These are phyloP conservation scores for Chrysanthemum makinoi DNA, from an alignment of 129 eudicot species.

Conservation along the genomic window DNA sequence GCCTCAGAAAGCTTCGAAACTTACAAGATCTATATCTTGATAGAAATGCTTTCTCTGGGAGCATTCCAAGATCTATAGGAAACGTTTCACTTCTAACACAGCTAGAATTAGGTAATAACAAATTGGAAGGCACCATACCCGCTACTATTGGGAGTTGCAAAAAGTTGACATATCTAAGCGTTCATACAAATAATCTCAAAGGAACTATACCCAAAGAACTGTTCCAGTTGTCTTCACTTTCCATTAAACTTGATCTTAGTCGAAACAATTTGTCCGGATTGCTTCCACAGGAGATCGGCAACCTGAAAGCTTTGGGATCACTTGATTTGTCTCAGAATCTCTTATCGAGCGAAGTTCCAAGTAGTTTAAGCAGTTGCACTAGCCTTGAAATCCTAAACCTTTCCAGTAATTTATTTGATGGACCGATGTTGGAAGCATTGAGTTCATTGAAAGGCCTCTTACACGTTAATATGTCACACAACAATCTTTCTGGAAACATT, in stretches of 20 bases:
- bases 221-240: constrained; percentile 19
- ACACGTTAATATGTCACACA: constrained; percentile 20
- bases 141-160: constrained; percentile 20
- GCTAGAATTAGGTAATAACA: constrained; percentile 1
- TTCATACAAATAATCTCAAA: constrained; percentile 8
- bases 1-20: constrained; percentile 12
- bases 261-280: constrained; percentile 19
- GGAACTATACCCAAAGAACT: constrained; percentile 24
- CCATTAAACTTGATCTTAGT: constrained; percentile 19
- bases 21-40: background rate
- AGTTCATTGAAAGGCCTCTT: constrained; percentile 15
- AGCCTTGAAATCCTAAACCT: constrained; percentile 11
- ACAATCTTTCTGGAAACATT: constrained; percentile 25
- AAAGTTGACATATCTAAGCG: background rate
- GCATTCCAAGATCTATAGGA: constrained; percentile 22
- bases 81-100: constrained; percentile 8
- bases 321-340: constrained; percentile 22
- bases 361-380: constrained; percentile 8
- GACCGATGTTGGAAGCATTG: constrained; percentile 6
- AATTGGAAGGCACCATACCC: constrained; percentile 25
- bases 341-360: constrained; percentile 29
- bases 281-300: constrained; percentile 24
- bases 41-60: constrained; percentile 5
- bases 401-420: constrained; percentile 22
- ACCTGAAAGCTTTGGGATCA: background rate